Evolutionary conservation across 225 moss, liverwort and hornwort genomes (phyloP).

Genomic region (Thuidium tamariscinum): DNA sequence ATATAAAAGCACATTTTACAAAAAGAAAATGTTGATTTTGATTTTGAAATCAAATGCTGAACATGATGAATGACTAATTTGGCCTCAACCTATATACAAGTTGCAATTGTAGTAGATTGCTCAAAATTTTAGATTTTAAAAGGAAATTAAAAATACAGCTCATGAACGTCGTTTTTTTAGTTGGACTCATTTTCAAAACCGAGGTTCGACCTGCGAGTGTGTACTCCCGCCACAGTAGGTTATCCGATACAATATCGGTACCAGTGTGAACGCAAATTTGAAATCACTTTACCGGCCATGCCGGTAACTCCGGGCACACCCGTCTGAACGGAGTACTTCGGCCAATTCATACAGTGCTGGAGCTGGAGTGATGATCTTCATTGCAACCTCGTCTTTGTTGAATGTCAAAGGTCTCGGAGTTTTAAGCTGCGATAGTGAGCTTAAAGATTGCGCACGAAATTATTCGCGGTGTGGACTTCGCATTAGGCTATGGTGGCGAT

Average conservation of each 20-base stretch:
- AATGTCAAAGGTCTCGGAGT: background rate
- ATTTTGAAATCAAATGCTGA: background rate
- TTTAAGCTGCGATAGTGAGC: background rate
- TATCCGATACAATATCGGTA: too few relatives aligned
- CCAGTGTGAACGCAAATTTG: background rate
- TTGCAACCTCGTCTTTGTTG: background rate
- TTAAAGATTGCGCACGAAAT: background rate
- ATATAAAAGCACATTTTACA: too few relatives aligned
- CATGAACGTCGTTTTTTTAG: background rate
- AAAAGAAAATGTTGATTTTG: background rate
- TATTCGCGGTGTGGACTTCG: background rate
- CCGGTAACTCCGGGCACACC: background rate
- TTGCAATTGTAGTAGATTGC: background rate
- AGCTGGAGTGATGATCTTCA: background rate
- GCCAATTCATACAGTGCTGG: background rate
- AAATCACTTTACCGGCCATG: too few relatives aligned
- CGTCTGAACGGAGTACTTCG: background rate
- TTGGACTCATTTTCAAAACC: background rate
- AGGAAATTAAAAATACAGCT: rapidly evolving
- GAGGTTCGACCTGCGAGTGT: background rate
- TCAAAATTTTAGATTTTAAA: background rate
- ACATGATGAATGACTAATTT: background rate
- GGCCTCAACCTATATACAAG: background rate
- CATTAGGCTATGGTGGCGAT: background rate
- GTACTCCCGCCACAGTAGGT: background rate